Percentiles rank a stretch among this genome's conserved stretches.
Evolutionary conservation across 1,139 yeast species (phyloP).

Genomic region (Yamadazyma dushanensis): DNA sequence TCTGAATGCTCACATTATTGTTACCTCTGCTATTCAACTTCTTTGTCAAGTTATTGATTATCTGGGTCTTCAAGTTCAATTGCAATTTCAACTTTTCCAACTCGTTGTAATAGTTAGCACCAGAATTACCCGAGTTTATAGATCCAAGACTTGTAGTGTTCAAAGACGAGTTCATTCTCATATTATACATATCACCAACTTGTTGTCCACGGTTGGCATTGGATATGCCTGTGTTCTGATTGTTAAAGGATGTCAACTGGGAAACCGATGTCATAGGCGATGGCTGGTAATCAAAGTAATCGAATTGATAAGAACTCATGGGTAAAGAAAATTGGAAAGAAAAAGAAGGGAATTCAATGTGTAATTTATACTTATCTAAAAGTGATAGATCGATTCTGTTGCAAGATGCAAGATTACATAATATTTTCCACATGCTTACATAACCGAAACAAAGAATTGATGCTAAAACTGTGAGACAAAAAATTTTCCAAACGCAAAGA

Average conservation of each 20-base stretch:
- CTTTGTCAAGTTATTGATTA: conserved; percentile 30
- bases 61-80: conserved; percentile 34
- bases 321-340: neutral
- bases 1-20: conserved; percentile 1
- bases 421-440: conserved; percentile 1
- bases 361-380: neutral
- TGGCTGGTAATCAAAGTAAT: conserved; percentile 4
- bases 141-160: neutral
- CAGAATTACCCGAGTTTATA: neutral
- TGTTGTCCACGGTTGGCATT: conserved; percentile 1
- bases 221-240: neutral
- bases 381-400: no score
- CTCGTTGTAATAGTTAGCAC: conserved; percentile 17
- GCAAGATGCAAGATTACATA: no score
- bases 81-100: conserved; percentile 32
- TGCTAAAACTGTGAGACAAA: conserved; percentile 1
- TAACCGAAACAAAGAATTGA: no score
- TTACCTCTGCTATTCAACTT: conserved; percentile 10
- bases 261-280: neutral
- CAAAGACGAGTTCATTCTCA: conserved; percentile 1
- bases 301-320: conserved; percentile 4
- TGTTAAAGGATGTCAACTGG: conserved; percentile 1
- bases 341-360: neutral
- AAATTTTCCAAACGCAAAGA: neutral
- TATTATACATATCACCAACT: conserved; percentile 9